Evolutionary conservation across 495 filamentous ascomycete species (phyloP).

Genomic region (Daldinia concentrica): DNA sequence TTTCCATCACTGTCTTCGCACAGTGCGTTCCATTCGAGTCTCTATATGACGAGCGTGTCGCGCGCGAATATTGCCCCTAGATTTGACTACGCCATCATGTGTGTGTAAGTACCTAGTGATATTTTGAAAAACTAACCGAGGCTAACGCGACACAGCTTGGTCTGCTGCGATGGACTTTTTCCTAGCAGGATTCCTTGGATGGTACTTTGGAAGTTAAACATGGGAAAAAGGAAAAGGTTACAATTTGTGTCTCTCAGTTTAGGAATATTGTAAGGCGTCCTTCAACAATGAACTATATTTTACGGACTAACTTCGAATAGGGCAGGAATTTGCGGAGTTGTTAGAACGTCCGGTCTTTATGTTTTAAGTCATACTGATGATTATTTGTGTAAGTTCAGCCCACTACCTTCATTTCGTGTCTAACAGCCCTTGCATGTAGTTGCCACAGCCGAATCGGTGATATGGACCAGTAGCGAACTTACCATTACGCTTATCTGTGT

Average conservation of each 20-base stretch:
- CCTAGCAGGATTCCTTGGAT: conserved; percentile 56
- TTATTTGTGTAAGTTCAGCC: conserved; percentile 24
- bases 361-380: conserved; percentile 14
- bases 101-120: conserved; percentile 12
- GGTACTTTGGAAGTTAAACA: conserved; percentile 60
- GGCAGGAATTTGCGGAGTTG: conserved; percentile 26
- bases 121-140: neutral
- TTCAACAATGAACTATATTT: neutral
- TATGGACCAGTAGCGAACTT: conserved; percentile 38
- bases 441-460: conserved; percentile 20
- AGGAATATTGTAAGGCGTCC: conserved; percentile 54
- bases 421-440: neutral
- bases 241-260: conserved; percentile 60
- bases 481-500: conserved; percentile 45
- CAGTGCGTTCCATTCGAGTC: conserved; percentile 25
- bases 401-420: neutral
- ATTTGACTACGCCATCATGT: conserved; percentile 19
- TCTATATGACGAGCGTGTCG: conserved; percentile 23
- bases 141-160: conserved; percentile 23
- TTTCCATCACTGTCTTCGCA: conserved; percentile 25
- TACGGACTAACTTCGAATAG: neutral
- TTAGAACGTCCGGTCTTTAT: conserved; percentile 14
- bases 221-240: conserved; percentile 57
- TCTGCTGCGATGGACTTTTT: conserved; percentile 54
- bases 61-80: conserved; percentile 9